These are phyloP conservation scores for Agaricus subrufescens DNA, from an alignment of 768 basidiomycete genomes.

Conservation along the genomic window DNA sequence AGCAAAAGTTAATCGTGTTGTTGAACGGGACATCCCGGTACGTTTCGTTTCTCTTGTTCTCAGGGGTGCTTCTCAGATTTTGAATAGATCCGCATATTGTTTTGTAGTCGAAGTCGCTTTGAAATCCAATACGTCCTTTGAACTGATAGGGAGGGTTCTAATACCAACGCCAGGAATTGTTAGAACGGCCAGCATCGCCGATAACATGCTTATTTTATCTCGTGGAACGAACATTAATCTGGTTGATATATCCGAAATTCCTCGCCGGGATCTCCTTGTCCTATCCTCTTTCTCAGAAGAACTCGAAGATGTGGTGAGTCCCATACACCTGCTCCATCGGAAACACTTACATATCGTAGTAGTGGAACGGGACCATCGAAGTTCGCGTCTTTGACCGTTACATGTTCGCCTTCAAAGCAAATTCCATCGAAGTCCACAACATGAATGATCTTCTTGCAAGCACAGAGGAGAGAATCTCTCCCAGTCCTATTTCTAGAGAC, in stretches of 20 bases:
- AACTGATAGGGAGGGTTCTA: background rate
- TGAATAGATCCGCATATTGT: background rate
- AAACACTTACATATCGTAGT: background rate
- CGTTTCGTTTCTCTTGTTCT: background rate
- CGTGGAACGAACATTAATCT: slow-evolving; percentile 8
- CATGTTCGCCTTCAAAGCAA: slow-evolving; percentile 47
- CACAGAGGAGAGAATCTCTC: background rate
- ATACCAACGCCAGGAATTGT: slow-evolving; percentile 1
- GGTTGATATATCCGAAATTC: slow-evolving; percentile 1
- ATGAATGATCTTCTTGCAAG: slow-evolving; percentile 18
- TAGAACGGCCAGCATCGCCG: background rate
- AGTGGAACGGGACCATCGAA: slow-evolving; percentile 40
- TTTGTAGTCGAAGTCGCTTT: slow-evolving; percentile 6
- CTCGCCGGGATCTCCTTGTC: slow-evolving; percentile 1
- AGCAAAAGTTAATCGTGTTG: slow-evolving; percentile 4
- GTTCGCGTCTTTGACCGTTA: slow-evolving; percentile 43
- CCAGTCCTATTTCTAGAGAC: slow-evolving; percentile 15
- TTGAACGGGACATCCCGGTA: slow-evolving; percentile 3
- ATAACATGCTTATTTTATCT: slow-evolving; percentile 9
- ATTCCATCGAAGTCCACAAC: slow-evolving; percentile 41
- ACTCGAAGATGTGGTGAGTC: slow-evolving; percentile 30
- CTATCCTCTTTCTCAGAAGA: slow-evolving; percentile 20
- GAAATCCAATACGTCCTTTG: slow-evolving; percentile 1
- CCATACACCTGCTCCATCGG: background rate
- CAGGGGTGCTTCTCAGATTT: background rate